Evolutionary conservation across 2,329 filamentous ascomycete species (phyloP).

Genomic region (Venturia nashicola): DNA sequence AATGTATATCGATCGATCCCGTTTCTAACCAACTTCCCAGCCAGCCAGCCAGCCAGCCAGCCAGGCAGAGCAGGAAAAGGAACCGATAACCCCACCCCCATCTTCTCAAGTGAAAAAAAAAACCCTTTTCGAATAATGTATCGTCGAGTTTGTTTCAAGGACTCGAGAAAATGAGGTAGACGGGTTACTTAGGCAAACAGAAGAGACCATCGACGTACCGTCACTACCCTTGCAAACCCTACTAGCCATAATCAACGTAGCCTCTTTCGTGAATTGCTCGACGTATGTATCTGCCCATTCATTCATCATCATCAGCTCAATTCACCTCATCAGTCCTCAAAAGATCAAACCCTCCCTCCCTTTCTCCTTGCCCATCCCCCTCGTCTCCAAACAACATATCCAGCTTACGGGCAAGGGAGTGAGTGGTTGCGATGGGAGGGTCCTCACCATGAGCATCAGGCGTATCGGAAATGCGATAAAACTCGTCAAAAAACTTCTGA

Average conservation of each 20-base stretch:
- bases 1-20: too few species aligned
- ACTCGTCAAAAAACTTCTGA: constrained; percentile 32
- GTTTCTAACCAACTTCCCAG: too few species aligned
- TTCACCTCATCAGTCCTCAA: too few species aligned
- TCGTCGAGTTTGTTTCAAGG: background rate
- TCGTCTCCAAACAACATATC: background rate
- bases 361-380: background rate
- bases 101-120: too few species aligned
- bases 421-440: too few species aligned
- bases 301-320: too few species aligned
- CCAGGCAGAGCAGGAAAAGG: too few species aligned
- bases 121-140: too few species aligned
- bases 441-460: constrained; percentile 33
- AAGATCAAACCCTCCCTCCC: background rate
- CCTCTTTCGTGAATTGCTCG: constrained; percentile 35
- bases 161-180: background rate
- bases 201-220: constrained; percentile 21
- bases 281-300: constrained; percentile 26
- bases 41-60: too few species aligned
- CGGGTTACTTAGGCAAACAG: background rate
- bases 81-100: too few species aligned
- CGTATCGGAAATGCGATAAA: constrained; percentile 34
- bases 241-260: constrained; percentile 38
- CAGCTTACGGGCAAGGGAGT: background rate
- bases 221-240: constrained; percentile 13